Conservation (phyloP, 2,329 filamentous ascomycete genomes). For the Albifimbria verrucaria region DNA sequence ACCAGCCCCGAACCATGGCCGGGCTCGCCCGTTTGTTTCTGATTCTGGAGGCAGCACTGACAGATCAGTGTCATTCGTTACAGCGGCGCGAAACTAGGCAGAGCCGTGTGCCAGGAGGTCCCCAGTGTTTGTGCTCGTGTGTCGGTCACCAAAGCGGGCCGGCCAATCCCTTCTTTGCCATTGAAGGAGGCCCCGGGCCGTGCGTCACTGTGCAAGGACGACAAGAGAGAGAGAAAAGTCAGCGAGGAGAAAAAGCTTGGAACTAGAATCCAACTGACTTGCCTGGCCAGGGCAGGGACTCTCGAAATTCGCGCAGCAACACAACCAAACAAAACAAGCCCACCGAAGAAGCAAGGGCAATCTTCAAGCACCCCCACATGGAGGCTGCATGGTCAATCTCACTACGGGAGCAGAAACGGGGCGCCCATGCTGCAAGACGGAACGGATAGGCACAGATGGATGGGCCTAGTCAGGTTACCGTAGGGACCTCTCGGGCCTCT, state of each 20-base stretch:
- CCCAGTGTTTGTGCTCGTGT: no score
- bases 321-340: neutral
- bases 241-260: no score
- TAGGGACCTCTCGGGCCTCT: neutral
- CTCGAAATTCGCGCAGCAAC: slow-evolving; percentile 1
- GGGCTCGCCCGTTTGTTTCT: no score
- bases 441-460: neutral
- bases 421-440: neutral
- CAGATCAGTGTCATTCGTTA: no score
- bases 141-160: no score
- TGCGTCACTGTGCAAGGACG: neutral
- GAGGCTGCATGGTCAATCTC: neutral
- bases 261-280: no score
- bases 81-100: no score
- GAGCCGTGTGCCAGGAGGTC: no score
- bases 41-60: no score
- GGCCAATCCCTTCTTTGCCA: neutral
- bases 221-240: neutral
- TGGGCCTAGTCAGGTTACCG: neutral
- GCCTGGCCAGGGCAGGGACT: no score
- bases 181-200: neutral
- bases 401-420: neutral
- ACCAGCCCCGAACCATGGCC: no score
- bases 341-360: neutral
- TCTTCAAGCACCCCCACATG: neutral